Percentiles rank a stretch among this genome's conserved stretches.
These are phyloP conservation scores for Podaxis carcinomalis DNA, from an alignment of 768 basidiomycete genomes.

Conservation along the genomic window DNA sequence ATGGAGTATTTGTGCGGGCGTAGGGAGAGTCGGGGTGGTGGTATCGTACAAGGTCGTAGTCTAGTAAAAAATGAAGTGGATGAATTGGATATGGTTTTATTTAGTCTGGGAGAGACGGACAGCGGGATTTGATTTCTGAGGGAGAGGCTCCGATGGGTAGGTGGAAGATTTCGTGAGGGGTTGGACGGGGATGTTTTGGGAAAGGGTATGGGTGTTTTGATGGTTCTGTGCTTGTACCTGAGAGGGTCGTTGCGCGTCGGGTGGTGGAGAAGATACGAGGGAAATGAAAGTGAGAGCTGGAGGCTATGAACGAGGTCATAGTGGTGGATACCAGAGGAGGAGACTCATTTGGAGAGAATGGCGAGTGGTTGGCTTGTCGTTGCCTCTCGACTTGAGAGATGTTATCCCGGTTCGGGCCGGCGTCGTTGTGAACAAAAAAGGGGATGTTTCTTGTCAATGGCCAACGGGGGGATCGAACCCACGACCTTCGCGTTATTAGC, in stretches of 20 bases:
- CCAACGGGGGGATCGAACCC: constrained; percentile 27
- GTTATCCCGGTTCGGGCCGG: neutral
- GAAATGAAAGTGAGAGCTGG: neutral
- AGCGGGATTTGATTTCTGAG: constrained; percentile 61
- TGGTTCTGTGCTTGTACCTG: neutral
- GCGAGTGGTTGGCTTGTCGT: neutral
- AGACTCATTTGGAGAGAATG: neutral
- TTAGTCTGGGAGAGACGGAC: constrained; percentile 33
- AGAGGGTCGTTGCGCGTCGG: neutral
- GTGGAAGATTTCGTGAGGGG: constrained; percentile 73
- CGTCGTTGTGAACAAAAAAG: neutral
- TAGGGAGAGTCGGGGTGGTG: constrained; percentile 68
- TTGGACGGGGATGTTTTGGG: constrained; percentile 48
- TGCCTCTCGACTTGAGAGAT: neutral
- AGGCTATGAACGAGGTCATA: neutral
- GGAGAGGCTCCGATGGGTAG: constrained; percentile 51
- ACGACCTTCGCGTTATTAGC: constrained; percentile 75
- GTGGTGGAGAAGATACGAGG: neutral
- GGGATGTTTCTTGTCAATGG: neutral
- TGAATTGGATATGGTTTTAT: neutral
- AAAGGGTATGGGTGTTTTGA: constrained; percentile 35
- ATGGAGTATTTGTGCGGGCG: constrained; percentile 27
- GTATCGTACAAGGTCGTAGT: constrained; percentile 68
- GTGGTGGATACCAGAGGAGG: neutral
- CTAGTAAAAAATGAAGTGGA: constrained; percentile 26